Evolutionary conservation across 495 filamentous ascomycete species (phyloP).

Genomic region (Poronia punctata): DNA sequence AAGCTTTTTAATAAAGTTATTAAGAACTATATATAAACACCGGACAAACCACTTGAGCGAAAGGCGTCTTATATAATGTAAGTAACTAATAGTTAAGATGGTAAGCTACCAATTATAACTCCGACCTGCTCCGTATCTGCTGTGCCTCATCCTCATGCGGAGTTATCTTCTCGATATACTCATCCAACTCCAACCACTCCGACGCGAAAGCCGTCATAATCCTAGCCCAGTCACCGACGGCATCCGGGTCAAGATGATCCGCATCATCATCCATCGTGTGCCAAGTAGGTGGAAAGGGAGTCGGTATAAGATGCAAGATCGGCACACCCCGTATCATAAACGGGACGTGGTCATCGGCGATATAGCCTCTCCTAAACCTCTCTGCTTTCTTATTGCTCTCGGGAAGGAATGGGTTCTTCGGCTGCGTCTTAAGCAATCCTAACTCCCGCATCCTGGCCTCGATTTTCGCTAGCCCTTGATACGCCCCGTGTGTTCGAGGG

Average conservation of each 20-base stretch:
- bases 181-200: constrained; percentile 66
- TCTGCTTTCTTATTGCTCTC: constrained; percentile 47
- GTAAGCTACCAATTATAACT: too few relatives aligned
- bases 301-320: constrained; percentile 76
- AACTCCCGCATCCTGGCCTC: constrained; percentile 61
- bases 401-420: constrained; percentile 34
- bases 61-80: too few relatives aligned
- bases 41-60: too few relatives aligned
- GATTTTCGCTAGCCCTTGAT: constrained; percentile 58
- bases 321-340: constrained; percentile 76
- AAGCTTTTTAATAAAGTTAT: too few relatives aligned
- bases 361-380: constrained; percentile 35
- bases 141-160: neutral
- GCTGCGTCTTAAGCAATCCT: constrained; percentile 28
- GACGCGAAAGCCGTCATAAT: constrained; percentile 72
- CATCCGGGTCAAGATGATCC: constrained; percentile 68
- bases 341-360: constrained; percentile 78
- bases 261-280: constrained; percentile 75
- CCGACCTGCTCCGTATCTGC: neutral
- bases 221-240: constrained; percentile 76
- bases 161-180: constrained; percentile 10
- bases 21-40: too few relatives aligned
- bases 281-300: constrained; percentile 73
- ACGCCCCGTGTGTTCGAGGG: constrained; percentile 84
- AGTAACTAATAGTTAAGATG: too few relatives aligned